phyloP scores from a whole-genome alignment of 768 basidiomycete species.

The Boletus subcaerulescens region DNA sequence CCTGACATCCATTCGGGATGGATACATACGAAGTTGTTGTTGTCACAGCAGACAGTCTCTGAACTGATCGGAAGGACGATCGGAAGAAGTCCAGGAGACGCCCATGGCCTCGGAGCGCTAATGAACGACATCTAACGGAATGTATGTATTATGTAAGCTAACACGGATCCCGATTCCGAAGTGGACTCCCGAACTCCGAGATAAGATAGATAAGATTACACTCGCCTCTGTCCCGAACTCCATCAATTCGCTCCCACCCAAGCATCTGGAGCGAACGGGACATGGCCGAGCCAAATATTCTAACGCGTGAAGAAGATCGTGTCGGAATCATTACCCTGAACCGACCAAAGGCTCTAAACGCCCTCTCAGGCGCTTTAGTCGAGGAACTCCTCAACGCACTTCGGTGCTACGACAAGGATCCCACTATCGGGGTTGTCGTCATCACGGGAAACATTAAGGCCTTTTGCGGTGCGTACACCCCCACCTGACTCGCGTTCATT shows the following conservation, averaged over 20 bases:
- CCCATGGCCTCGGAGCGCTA: no score
- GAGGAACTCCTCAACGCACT: conserved; percentile 77
- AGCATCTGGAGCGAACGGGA: neutral
- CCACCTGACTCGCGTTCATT: neutral
- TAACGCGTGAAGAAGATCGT: conserved; percentile 19
- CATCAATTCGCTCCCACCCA: neutral
- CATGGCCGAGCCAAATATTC: conserved; percentile 25
- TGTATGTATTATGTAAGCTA: no score
- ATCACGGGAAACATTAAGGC: conserved; percentile 86
- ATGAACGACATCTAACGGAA: no score
- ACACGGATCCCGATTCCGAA: neutral
- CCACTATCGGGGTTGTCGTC: conserved; percentile 77
- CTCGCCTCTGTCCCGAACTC: no score
- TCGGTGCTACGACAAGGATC: conserved; percentile 62
- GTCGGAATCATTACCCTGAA: conserved; percentile 71
- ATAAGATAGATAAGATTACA: conserved; percentile 12
- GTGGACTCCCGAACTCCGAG: neutral
- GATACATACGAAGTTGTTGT: no score
- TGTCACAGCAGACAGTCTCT: no score
- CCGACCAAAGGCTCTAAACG: conserved; percentile 84
- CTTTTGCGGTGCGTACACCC: conserved; percentile 40
- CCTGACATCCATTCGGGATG: no score
- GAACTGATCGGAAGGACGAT: no score
- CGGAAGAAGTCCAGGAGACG: no score
- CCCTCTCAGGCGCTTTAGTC: conserved; percentile 76